Base-by-base conservation (phyloP, 306 rosid genomes). In the Castanea sativa region DNA sequence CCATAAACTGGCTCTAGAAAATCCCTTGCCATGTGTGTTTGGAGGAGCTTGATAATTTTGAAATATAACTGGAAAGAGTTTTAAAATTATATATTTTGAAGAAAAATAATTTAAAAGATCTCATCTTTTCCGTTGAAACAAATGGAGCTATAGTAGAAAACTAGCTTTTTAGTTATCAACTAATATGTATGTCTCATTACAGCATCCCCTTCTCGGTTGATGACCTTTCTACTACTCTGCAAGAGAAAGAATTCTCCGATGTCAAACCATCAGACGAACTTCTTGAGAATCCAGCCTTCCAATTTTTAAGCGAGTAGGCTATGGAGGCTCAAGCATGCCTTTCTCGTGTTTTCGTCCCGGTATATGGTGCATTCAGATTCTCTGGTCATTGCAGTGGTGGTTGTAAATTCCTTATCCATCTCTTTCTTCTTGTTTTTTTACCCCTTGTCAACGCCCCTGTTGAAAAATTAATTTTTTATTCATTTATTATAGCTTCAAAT, bases 131-230 rank as follows among this genome's bases (percentile, higher is more conserved):
- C 23, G n/a, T 65, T 3, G 23, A 5, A 33, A 33, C 25, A 18
- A 35, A 35, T 33, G 51, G 19, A 35, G 72, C 52, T 15, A 67
- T 33, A 19, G 49, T 19, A 20, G 19, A 58, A 73, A 71, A 6
- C 3, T 56, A 61, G 71, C 63, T 29, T 35, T 68, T 59, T 73
- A 18, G 72, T 33, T 83, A 8, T 21, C 12, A 11, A 41, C 74
- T 72, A 52, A 70, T 45, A 56, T 60, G 1, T 73, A 38, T 55
- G 75, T 78, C 78, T 85, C 78, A 12, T 35, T 69, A 53, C 97
- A 96, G 98, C 89, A 93, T 93, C 35, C 99, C 97, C 55, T 96
- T 96, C 90, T 91, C 99, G 76, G 98, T 93, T 38, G 99, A 96
- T 33, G 99, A 96, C 85, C 93, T 96, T 82, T 91, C 98, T 21